phyloP scores from a whole-genome alignment of 257 asterid species.

The Voacanga thouarsii region DNA sequence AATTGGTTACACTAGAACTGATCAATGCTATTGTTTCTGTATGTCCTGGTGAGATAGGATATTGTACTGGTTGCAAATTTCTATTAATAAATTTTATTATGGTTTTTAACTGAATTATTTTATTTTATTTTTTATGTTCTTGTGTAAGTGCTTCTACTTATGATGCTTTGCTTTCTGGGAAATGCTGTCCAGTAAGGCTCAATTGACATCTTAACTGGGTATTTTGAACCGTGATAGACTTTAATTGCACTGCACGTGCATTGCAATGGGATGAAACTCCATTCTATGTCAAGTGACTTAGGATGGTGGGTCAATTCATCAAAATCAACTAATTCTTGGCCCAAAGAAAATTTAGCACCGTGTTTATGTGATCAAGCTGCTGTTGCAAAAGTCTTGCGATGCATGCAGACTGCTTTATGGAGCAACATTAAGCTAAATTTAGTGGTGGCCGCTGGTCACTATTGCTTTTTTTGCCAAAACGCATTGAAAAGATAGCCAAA shows the following conservation, averaged over 20 bases:
- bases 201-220: neutral
- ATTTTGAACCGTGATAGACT: neutral
- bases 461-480: neutral
- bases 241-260: neutral
- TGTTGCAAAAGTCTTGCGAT: neutral
- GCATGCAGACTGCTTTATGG: neutral
- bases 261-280: neutral
- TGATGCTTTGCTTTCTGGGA: neutral
- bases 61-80: slow-evolving; percentile 36
- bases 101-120: slow-evolving; percentile 16
- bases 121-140: slow-evolving; percentile 5
- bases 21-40: slow-evolving; percentile 21
- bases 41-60: slow-evolving; percentile 30
- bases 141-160: neutral
- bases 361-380: neutral
- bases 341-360: neutral
- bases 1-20: slow-evolving; percentile 27
- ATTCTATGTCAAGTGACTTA: neutral
- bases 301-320: neutral
- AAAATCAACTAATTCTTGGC: too few species aligned
- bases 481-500: neutral
- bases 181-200: slow-evolving; percentile 2
- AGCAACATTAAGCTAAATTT: slow-evolving; percentile 3
- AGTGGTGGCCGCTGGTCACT: neutral
- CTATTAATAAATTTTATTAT: slow-evolving; percentile 31